Evolutionary conservation across 2,329 filamentous ascomycete genomes (phyloP), one percentile per base, ranked within the genome.

Genomic region (Graphilbum ipis-grandicollis): DNA sequence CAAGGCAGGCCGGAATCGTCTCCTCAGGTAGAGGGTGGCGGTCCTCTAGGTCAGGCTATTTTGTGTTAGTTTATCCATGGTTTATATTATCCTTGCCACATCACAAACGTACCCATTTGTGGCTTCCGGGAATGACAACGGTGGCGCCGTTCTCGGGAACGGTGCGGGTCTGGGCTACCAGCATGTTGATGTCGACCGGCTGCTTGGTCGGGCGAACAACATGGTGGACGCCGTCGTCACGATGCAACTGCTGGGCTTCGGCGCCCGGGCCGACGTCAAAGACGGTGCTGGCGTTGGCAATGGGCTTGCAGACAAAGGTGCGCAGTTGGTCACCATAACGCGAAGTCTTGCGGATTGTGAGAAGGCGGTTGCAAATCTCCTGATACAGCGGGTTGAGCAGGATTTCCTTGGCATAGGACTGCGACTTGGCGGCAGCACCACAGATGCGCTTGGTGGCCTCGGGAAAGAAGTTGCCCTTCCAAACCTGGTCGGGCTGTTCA

Each of bases 71-170:
- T n/a, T n/a, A n/a, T n/a, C n/a, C n/a, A n/a, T n/a, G n/a, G n/a
- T n/a, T n/a, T n/a, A n/a, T n/a, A n/a, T n/a, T n/a, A n/a, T n/a
- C n/a, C n/a, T n/a, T n/a, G n/a, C n/a, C n/a, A n/a, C n/a, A n/a
- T n/a, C n/a, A n/a, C n/a, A n/a, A n/a, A 23, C 31, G 6, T 22
- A 33, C 31, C 31, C 31, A 33, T n/a, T 33, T 33, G 31, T 33
- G 31, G 19, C 31, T 33, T 15, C 31, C 31, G 5, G 31, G 31
- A 15, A 33, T 33, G 3, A 33, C 19, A 3, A 33, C 31, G 13
- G 31, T 33, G n/a, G 31, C 31, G 6, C 31, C 31, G n/a, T 33
- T 33, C 10, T 33, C 31, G 13, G 31, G 31, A 2, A 33, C 31
- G 13, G 31, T 33, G n/a, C 31, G 31, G 14, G 31, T 33, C 13